Evolutionary conservation across 345 rosid genomes (phyloP).

Genomic region (Lenwebbia sp.): DNA sequence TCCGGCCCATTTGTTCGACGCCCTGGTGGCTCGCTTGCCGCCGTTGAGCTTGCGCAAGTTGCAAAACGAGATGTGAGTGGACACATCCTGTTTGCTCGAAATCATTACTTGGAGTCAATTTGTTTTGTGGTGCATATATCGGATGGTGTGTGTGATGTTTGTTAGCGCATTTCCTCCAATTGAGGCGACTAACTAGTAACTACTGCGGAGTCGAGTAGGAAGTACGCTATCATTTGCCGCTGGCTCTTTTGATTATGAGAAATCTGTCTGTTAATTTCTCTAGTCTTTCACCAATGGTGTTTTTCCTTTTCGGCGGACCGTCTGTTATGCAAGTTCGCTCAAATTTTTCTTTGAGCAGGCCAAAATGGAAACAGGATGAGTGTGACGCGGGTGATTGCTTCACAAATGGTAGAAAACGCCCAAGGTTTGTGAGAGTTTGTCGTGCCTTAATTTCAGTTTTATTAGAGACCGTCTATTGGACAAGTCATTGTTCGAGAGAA

Average conservation of each 20-base stretch:
- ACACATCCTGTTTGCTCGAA: neutral
- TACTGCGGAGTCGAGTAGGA: neutral
- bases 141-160: neutral
- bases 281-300: neutral
- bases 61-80: conserved; percentile 44
- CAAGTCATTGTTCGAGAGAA: neutral
- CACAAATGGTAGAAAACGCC: conserved; percentile 44
- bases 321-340: neutral
- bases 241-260: neutral
- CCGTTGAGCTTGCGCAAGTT: conserved; percentile 60
- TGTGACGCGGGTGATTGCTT: conserved; percentile 23
- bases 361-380: conserved; percentile 25
- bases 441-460: neutral
- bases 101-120: neutral
- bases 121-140: neutral
- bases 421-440: conserved; percentile 28
- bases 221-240: neutral
- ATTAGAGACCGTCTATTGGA: neutral
- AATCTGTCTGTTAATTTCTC: neutral
- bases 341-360: conserved; percentile 33
- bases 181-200: neutral
- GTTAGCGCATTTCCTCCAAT: neutral
- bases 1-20: conserved; percentile 48
- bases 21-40: conserved; percentile 38
- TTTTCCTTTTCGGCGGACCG: neutral